Evolutionary conservation across 179 eudicot species (phyloP).

Genomic region (Monotropa hypopitys): DNA sequence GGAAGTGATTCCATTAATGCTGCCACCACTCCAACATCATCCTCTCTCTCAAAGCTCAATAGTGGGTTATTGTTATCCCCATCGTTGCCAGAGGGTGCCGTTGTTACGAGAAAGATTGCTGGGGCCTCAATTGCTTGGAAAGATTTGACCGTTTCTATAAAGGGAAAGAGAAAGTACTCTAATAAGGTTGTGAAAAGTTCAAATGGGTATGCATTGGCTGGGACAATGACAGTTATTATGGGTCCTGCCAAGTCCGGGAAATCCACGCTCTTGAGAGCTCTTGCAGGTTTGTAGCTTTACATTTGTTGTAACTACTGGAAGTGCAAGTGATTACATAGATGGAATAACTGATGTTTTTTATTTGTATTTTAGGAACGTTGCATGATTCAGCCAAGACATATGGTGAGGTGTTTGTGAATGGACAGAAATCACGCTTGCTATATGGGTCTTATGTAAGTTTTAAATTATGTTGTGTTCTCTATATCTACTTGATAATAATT

Average conservation of each 20-base stretch:
- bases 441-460: constrained; percentile 90
- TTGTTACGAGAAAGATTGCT: constrained; percentile 47
- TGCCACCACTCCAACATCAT: constrained; percentile 73
- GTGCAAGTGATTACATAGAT: not conserved
- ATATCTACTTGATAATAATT: constrained; percentile 1
- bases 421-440: constrained; percentile 53
- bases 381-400: constrained; percentile 63
- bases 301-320: constrained; percentile 10
- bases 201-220: constrained; percentile 85
- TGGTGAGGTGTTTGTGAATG: constrained; percentile 87
- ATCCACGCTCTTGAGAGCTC: constrained; percentile 84
- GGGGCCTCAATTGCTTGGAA: constrained; percentile 89
- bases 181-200: constrained; percentile 88
- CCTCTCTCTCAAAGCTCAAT: constrained; percentile 68
- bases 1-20: constrained; percentile 53
- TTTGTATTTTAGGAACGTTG: constrained; percentile 54
- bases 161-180: constrained; percentile 81
- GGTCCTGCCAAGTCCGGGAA: constrained; percentile 98
- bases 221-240: constrained; percentile 94
- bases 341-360: not conserved
- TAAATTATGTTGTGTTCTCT: not conserved
- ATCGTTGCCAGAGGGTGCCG: constrained; percentile 41
- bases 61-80: constrained; percentile 84
- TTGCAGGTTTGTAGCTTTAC: constrained; percentile 53
- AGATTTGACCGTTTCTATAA: constrained; percentile 72